Evolutionary conservation across 2,329 filamentous ascomycete species (phyloP), one percentile per base, ranked within the genome.

Genomic region (Fusarium vanettenii): DNA sequence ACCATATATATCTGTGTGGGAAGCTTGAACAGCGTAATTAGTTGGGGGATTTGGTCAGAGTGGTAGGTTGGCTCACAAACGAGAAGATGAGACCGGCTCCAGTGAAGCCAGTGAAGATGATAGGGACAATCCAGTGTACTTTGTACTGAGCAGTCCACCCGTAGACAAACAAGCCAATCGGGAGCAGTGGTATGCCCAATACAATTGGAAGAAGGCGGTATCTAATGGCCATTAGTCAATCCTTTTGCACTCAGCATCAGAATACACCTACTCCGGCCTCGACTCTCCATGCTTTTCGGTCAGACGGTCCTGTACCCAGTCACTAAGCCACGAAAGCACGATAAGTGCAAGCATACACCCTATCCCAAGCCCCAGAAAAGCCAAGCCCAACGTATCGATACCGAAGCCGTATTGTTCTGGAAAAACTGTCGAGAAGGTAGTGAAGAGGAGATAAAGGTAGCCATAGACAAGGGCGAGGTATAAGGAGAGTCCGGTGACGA

Each of bases 1-100:
- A 71, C 48, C 62, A 71, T 67, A 6, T 71, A 71, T 41, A 62
- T 71, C 22, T 71, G 69, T 5, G 67, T 70, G 0, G 68, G 52
- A 2, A 70, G 68, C 68, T 69, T 0, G 3, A 4, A 2, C 2
- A 11, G 8, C 13, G 10, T 2, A 3, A 18, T 59, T 59, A 59
- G 16, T 1, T 2, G 1, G 6, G 14, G 5, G 22, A 35, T 6
- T 5, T 9, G 9, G 11, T 1, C 14, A 14, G 8, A 2, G 5
- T 3, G 16, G 6, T 9, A 3, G 6, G 4, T 4, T 2, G 8
- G 5, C 66, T 39, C 29, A 69, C 66, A 65, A 70, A 70, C 2
- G 66, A 70, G 43, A 70, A 69, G 25, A 70, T 70, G 1, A 65
- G 33, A 1, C 68, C 68, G 2, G 68, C 66, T 10, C 43, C 66